These are phyloP conservation scores for Eucalyptus urophylla DNA, from an alignment of 345 rosid genomes.

Conservation along the genomic window DNA sequence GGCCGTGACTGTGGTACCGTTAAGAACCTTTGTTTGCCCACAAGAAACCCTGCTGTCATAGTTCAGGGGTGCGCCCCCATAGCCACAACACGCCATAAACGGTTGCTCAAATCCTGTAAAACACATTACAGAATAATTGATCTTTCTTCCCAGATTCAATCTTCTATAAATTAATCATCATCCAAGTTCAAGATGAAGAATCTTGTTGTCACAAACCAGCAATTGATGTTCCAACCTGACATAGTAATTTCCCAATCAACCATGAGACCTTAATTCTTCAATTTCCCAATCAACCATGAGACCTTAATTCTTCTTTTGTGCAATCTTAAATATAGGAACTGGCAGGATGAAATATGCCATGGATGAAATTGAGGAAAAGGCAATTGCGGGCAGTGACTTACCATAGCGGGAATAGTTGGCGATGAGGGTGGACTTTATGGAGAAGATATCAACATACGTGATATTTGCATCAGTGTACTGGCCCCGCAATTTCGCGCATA, in stretches of 20 bases:
- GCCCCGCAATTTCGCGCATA: constrained; percentile 53
- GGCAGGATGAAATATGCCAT: not conserved
- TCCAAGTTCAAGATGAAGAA: not conserved
- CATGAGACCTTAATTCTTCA: not conserved
- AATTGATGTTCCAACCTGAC: not conserved
- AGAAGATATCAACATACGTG: constrained; percentile 70
- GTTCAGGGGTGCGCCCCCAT: constrained; percentile 76
- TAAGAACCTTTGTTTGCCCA: constrained; percentile 76
- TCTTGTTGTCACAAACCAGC: not conserved
- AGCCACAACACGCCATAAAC: constrained; percentile 89
- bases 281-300: not conserved
- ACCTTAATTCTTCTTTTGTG: not conserved
- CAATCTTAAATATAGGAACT: not conserved
- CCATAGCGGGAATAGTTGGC: constrained; percentile 70
- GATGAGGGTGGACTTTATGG: constrained; percentile 62
- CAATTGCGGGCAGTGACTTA: constrained; percentile 3
- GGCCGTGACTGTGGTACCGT: constrained; percentile 48
- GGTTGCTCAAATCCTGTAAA: constrained; percentile 88
- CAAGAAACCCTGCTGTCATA: constrained; percentile 58
- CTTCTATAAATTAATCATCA: not conserved
- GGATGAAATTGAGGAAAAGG: not conserved
- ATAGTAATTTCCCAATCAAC: not conserved
- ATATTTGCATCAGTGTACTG: constrained; percentile 47
- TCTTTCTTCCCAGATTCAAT: not conserved
- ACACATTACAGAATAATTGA: not conserved